These are phyloP conservation scores for Nakazawaea populi DNA, from an alignment of 805 yeast genomes.

Conservation along the genomic window DNA sequence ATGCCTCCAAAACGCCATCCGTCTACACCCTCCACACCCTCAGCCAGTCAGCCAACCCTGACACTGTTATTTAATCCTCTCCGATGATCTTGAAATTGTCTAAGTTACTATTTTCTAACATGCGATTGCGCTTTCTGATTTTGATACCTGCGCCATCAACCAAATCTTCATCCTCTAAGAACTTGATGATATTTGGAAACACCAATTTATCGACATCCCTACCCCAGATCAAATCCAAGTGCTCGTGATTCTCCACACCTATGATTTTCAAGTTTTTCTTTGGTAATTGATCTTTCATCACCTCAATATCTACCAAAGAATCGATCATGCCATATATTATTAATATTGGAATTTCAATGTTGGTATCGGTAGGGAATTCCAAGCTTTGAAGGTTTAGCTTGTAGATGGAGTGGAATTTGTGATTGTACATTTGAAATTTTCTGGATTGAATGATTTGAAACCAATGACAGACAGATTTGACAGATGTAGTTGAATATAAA, in stretches of 20 bases:
- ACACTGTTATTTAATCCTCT: neutral
- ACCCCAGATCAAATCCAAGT: conserved; percentile 94
- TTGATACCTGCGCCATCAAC: conserved; percentile 13
- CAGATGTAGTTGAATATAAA: conserved; percentile 49
- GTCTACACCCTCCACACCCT: neutral
- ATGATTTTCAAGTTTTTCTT: conserved; percentile 20
- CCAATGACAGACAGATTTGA: conserved; percentile 48
- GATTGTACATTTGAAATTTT: conserved; percentile 51
- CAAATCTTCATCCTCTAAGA: conserved; percentile 28
- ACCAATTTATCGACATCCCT: conserved; percentile 48
- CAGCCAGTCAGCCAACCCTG: neutral
- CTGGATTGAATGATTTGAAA: conserved; percentile 37
- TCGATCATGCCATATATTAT: conserved; percentile 77
- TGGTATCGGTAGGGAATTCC: conserved; percentile 58
- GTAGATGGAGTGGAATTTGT: conserved; percentile 28
- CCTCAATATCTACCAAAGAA: conserved; percentile 80
- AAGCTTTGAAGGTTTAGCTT: conserved; percentile 40
- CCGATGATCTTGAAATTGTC: conserved; percentile 1
- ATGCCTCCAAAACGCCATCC: too few species aligned
- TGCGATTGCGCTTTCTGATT: neutral
- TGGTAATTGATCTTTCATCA: conserved; percentile 34
- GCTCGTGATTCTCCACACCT: conserved; percentile 73
- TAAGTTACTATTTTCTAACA: neutral
- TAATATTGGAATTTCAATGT: conserved; percentile 65
- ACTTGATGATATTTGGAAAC: conserved; percentile 33